phyloP scores from a whole-genome alignment of 495 filamentous ascomycete species.

The Aspergillus mulundensis region DNA sequence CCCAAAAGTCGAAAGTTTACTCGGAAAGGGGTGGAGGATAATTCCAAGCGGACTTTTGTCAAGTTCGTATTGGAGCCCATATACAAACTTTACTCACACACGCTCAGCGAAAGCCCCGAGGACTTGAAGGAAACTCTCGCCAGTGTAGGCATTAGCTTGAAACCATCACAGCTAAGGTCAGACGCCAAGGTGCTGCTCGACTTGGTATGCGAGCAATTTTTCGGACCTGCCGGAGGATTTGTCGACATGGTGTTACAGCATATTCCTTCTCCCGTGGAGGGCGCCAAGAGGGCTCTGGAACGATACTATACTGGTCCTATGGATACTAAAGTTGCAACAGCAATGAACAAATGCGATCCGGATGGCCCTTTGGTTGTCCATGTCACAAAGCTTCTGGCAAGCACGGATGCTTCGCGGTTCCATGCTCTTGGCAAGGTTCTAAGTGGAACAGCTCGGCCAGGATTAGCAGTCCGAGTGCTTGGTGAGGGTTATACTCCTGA shows the following conservation, averaged over 20 bases:
- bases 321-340: constrained; percentile 76
- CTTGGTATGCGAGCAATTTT: constrained; percentile 92
- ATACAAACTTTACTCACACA: constrained; percentile 96
- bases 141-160: constrained; percentile 76
- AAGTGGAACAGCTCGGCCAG: constrained; percentile 84
- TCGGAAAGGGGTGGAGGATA: constrained; percentile 76
- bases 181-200: constrained; percentile 87
- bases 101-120: constrained; percentile 84
- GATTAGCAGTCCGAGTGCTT: constrained; percentile 80
- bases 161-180: constrained; percentile 84
- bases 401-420: constrained; percentile 80
- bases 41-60: constrained; percentile 82
- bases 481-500: constrained; percentile 95
- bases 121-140: constrained; percentile 78
- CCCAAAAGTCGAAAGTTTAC: constrained; percentile 85
- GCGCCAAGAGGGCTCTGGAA: constrained; percentile 69
- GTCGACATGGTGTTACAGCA: constrained; percentile 94
- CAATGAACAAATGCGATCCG: constrained; percentile 78
- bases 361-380: constrained; percentile 89
- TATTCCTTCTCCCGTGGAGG: constrained; percentile 81
- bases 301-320: constrained; percentile 92
- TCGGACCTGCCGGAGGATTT: constrained; percentile 82
- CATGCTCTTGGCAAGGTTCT: constrained; percentile 86
- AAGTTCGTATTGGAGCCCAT: constrained; percentile 94
- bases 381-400: constrained; percentile 88